A percentile compares a stretch with the other conserved stretches of the same genome.
Conservation (phyloP, 2,329 filamentous ascomycete species). For the Sclerotinia borealis region DNA sequence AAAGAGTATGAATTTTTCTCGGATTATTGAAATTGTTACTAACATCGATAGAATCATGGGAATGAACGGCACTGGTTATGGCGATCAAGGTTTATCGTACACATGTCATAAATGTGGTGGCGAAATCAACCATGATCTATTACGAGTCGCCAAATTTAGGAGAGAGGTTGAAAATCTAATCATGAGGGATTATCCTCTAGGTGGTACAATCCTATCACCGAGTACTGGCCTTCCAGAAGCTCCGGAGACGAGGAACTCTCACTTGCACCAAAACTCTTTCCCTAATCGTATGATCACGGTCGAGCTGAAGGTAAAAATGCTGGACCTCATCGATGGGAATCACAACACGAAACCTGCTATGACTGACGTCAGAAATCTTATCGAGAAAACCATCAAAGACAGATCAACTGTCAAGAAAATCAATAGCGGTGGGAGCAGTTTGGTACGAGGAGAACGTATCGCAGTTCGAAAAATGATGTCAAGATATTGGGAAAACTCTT, state of each 20-base stretch:
- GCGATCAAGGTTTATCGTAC: constrained; percentile 48
- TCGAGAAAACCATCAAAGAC: constrained; percentile 43
- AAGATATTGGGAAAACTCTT: constrained; percentile 63
- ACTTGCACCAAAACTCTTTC: constrained; percentile 39
- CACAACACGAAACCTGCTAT: constrained; percentile 38
- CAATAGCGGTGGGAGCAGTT: constrained; percentile 31
- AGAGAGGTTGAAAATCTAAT: constrained; percentile 48
- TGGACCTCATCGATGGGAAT: constrained; percentile 35
- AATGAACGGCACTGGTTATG: constrained; percentile 50
- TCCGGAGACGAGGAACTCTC: constrained; percentile 22
- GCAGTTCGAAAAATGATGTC: constrained; percentile 62
- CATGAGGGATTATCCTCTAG: constrained; percentile 48
- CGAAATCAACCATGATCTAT: constrained; percentile 48
- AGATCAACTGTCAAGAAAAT: constrained; percentile 36
- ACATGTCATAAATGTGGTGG: constrained; percentile 47
- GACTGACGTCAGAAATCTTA: constrained; percentile 42
- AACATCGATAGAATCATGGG: constrained; percentile 18
- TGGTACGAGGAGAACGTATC: constrained; percentile 34
- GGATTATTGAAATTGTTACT: constrained; percentile 7
- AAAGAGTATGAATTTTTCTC: constrained; percentile 23
- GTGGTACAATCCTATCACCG: constrained; percentile 58
- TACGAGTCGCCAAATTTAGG: constrained; percentile 58
- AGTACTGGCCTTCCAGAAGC: constrained; percentile 44
- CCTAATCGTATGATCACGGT: constrained; percentile 52
- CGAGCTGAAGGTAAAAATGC: constrained; percentile 39